Percentiles rank a stretch among this genome's conserved stretches.
phyloP scores from a whole-genome alignment of 192 early-diverging fungal species.

The Linderina pennispora region DNA sequence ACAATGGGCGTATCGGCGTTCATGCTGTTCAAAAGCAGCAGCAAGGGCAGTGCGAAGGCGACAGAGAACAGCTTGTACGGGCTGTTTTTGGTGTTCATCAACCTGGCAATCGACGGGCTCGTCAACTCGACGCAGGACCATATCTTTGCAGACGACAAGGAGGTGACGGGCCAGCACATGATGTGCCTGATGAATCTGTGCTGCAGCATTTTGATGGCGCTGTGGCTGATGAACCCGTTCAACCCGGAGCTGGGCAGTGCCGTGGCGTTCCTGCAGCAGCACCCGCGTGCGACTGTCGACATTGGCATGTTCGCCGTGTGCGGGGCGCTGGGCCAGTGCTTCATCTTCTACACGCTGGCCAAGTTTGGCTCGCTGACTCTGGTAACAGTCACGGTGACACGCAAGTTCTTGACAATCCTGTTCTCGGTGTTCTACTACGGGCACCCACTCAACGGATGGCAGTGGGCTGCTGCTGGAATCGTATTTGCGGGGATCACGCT shows the following conservation, averaged over 20 bases:
- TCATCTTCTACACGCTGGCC: constrained; percentile 93
- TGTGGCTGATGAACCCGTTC: constrained; percentile 73
- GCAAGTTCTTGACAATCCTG: constrained; percentile 95
- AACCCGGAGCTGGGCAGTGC: constrained; percentile 73
- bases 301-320: constrained; percentile 84
- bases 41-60: constrained; percentile 10
- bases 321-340: constrained; percentile 96
- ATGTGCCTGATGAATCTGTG: constrained; percentile 96
- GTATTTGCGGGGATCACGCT: constrained; percentile 86
- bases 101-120: constrained; percentile 88
- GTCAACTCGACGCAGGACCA: constrained; percentile 96
- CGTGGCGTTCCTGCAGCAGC: constrained; percentile 61
- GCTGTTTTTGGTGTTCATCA: constrained; percentile 72
- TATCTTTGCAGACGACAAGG: constrained; percentile 69
- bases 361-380: constrained; percentile 82
- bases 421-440: constrained; percentile 86
- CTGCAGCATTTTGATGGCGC: constrained; percentile 62
- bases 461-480: constrained; percentile 79
- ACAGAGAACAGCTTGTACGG: constrained; percentile 69
- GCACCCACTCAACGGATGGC: constrained; percentile 67
- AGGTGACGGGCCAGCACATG: constrained; percentile 85
- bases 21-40: constrained; percentile 71
- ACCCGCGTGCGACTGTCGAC: constrained; percentile 78
- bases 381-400: constrained; percentile 92
- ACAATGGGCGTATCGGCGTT: constrained; percentile 89